Base-by-base conservation (phyloP, 805 yeast genomes). In the Metschnikowia sp. region DNA sequence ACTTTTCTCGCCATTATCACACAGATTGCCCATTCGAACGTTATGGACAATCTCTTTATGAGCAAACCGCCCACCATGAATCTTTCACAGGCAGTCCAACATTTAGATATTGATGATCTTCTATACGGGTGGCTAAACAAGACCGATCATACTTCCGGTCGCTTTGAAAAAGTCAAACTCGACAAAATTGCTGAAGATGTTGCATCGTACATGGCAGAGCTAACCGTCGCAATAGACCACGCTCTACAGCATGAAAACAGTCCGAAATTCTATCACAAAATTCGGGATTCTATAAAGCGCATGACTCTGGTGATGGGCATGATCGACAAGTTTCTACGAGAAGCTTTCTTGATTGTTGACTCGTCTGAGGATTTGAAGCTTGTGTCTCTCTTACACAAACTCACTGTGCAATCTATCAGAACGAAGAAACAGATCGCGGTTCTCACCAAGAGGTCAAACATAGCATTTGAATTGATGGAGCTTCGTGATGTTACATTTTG, bases 111-210 rank as follows among this genome's bases (percentile, higher is more conserved):
- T 2, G 45, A 45, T 10, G 7, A n/a, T 32, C 30, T 31, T 11
- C 26, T 40, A 26, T 39, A 40, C 12, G 15, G 13, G 7, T 37
- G 38, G 41, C 38, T 32, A 12, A 13, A 34, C 7, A 36, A 40
- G 28, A 18, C n/a, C 4, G 15, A n/a, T 7, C 32, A 37, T 10
- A 10, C 10, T 11, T 3, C 30, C 15, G 13, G 31, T 29, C 36
- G 32, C 32, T 41, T 37, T 42, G 45, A 41, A 9, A n/a, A 29
- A 15, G 26, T 41, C 15, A 36, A 33, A 33, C 18, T 42, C 18
- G 60, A 60, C 47, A 63, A 63, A 34, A 54, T 60, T 2, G 50
- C 65, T 12, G 67, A 58, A n/a, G 69, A 61, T 35, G 58, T 68
- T 26, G 54, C 57, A n/a, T 45, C 45, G 19, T 64, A 62, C 49